Base-by-base conservation (phyloP, 108 stramenopile genomes). In the Nitzschia inconspicua region DNA sequence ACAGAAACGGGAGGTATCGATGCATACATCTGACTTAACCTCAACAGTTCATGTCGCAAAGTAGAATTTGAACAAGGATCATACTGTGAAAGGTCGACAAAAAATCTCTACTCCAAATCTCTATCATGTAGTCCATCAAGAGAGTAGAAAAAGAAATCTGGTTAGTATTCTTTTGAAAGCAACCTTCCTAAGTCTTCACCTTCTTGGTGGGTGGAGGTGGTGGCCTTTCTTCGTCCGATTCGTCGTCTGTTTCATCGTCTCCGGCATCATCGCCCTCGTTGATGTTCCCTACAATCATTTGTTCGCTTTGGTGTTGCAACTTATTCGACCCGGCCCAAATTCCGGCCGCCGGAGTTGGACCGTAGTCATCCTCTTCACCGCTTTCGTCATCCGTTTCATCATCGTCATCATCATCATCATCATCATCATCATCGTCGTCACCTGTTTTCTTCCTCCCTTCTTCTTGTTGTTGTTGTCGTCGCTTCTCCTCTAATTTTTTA, bases 281-380 rank as follows among this genome's bases (percentile, higher is more conserved):
- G 8, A 75, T 73, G 25, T 63, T 65, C 8, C 47, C 64, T 20
- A 50, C 63, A 43, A 69, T 70, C n/a, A 88, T 51, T 54, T 62
- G 57, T 46, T 89, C 83, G 39, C 78, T 83, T 61, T 91, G 71
- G 42, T 58, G 58, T 52, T 87, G 73, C 0, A 91, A 31, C 29
- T 51, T 51, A 47, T 51, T 51, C 30, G 84, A 85, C 18, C 77
- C 84, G 27, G 88, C 93, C 93, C 88, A 89, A 20, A 89, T 73
- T 4, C 85, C 86, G 14, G 85, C 84, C 7, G 79, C 71, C 4
- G 89, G 89, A 14, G 85, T 64, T 14, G 93, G 89, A 8, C 93
- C 93, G 60, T 80, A 94, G 58, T 94, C 88, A 30, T 93, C 88
- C 29, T 87, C 88, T 40, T 82, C 80, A 0, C 72, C 78, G 25